phyloP scores from a whole-genome alignment of 2,329 filamentous ascomycete genomes.

The Leptosphaerulina australis region DNA sequence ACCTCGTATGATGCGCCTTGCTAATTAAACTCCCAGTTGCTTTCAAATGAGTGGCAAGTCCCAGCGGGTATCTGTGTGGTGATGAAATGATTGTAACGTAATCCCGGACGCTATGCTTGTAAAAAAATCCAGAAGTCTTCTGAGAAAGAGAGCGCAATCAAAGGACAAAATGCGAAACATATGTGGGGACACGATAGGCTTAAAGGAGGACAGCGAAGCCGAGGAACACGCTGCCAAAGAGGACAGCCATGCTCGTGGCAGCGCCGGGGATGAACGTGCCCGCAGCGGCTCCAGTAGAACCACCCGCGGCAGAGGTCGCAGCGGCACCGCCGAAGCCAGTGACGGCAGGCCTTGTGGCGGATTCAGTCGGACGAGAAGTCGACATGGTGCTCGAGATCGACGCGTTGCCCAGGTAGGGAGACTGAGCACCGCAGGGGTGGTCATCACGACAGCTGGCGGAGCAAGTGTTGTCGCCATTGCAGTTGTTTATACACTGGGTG shows the following conservation, averaged over 20 bases:
- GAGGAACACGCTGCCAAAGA: constrained; percentile 62
- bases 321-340: constrained; percentile 38
- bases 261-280: constrained; percentile 60
- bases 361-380: constrained; percentile 47
- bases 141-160: constrained; percentile 5
- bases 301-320: constrained; percentile 15
- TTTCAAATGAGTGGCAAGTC: constrained; percentile 22
- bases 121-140: constrained; percentile 12
- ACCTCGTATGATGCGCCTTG: constrained; percentile 10
- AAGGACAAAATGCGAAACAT: background rate
- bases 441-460: constrained; percentile 52
- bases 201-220: constrained; percentile 59
- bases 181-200: constrained; percentile 10
- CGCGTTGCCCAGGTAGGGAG: constrained; percentile 65
- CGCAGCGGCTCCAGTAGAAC: constrained; percentile 40
- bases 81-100: constrained; percentile 21
- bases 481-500: constrained; percentile 68
- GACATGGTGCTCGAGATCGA: constrained; percentile 57
- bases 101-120: constrained; percentile 24
- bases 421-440: constrained; percentile 73
- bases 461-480: constrained; percentile 65
- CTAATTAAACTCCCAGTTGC: constrained; percentile 17
- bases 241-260: constrained; percentile 61
- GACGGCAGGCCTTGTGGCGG: constrained; percentile 37
- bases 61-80: constrained; percentile 19